Evolutionary conservation across 352 stramenopile species (phyloP).

Genomic region (Pythium aphanidermatum): DNA sequence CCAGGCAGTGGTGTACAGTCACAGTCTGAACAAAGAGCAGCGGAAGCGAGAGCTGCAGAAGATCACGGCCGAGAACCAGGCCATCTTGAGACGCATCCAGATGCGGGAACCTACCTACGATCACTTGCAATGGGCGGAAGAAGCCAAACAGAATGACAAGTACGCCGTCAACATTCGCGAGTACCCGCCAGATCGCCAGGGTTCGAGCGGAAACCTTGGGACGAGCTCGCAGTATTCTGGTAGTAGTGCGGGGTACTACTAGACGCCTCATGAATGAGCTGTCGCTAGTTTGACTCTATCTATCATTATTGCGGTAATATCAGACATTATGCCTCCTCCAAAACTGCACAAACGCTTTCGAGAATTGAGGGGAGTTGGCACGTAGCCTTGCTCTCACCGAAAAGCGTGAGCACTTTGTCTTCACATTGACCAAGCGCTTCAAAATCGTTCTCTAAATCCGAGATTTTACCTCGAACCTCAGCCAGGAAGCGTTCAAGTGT

Average conservation of each 20-base stretch:
- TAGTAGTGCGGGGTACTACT: constrained; percentile 26
- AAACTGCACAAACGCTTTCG: constrained; percentile 26
- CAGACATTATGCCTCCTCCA: constrained; percentile 12
- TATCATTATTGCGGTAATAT: constrained; percentile 6
- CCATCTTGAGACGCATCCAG: constrained; percentile 87
- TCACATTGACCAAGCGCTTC: constrained; percentile 54
- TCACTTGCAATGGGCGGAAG: constrained; percentile 85
- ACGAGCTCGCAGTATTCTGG: constrained; percentile 55
- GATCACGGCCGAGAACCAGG: constrained; percentile 83
- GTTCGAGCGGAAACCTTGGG: constrained; percentile 38
- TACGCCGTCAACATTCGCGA: constrained; percentile 89
- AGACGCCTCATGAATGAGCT: not conserved
- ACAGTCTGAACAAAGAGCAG: constrained; percentile 80
- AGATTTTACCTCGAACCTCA: constrained; percentile 27
- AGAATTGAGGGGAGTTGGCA: constrained; percentile 53
- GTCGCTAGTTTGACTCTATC: not conserved
- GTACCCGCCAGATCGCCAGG: constrained; percentile 45
- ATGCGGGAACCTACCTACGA: constrained; percentile 88
- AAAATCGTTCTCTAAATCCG: constrained; percentile 53
- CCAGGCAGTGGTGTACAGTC: constrained; percentile 59
- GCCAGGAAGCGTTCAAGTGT: constrained; percentile 45
- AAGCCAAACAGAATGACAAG: constrained; percentile 77
- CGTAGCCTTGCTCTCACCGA: constrained; percentile 61
- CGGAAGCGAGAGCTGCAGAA: constrained; percentile 84
- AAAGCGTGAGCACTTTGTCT: constrained; percentile 54